Conservation (phyloP, 192 early-diverging fungal genomes). For the Backusella mclennaniae region DNA sequence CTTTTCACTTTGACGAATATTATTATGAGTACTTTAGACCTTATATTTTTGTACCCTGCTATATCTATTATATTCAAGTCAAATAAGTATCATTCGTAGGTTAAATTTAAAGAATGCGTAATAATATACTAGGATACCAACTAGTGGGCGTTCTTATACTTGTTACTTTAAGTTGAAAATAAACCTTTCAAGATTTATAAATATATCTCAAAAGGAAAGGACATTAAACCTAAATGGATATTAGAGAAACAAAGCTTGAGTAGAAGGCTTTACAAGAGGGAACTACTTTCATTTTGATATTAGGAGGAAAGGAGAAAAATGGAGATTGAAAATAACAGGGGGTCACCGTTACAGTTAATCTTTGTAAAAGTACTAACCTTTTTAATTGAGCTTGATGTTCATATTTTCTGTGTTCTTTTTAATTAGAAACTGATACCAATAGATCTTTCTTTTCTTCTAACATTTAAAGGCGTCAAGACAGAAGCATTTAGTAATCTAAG, state of each 20-base stretch:
- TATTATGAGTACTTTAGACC: background rate
- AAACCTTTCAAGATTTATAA: background rate
- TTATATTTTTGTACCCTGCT: background rate
- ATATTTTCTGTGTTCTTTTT: background rate
- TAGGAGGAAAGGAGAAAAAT: background rate
- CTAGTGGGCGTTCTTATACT: background rate
- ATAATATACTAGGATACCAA: background rate
- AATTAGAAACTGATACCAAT: background rate
- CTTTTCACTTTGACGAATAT: background rate
- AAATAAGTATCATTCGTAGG: background rate
- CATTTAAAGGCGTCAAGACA: background rate
- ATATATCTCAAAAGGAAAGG: background rate
- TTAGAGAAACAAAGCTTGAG: background rate
- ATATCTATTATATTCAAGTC: background rate
- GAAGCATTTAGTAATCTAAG: background rate
- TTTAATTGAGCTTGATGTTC: background rate
- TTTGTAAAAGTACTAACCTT: background rate
- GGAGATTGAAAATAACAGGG: background rate
- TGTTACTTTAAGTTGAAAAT: background rate
- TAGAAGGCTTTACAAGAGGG: background rate
- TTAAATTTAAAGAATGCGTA: conserved; percentile 92
- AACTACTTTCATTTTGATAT: background rate
- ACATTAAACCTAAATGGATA: background rate
- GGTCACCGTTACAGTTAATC: background rate
- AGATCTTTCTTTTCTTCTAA: background rate